Base-by-base conservation (phyloP, 208 protist species). In the Tetramitus jugosus region DNA sequence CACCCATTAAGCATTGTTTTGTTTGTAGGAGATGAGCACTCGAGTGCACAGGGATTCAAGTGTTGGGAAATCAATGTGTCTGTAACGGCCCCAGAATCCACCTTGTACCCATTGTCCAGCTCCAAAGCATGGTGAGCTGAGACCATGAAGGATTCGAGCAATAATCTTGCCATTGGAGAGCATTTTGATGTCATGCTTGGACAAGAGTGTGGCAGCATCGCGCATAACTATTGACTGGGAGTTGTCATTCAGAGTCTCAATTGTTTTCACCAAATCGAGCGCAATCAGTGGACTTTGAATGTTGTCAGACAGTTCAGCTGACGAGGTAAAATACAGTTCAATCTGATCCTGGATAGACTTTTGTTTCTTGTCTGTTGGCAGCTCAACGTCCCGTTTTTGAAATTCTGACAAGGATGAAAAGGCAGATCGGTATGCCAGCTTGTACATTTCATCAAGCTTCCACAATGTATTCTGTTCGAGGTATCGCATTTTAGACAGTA, bases 131-230 rank as follows among this genome's bases (percentile, higher is more conserved):
- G 67, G 67, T 14, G 26, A 40, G 3, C 23, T 39, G 26, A 74
- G 29, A 39, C 67, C 67, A 53, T 20, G 14, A 46, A 74, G n/a
- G 33, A 74, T 74, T 74, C 37, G 46, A 39, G 67, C n/a, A 26
- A 74, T 10, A 8, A 20, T 1, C 20, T 53, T 74, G 4, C 31
- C 67, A 26, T 53, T 74, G 10, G 35, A 40, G 49, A 71, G 46
- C 1, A 23, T 4, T 0, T 3, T 62, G 26, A 7, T 62, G 10
- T 31, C 56, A 31, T 31, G 10, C 29, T 62, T 3, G 4, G 3
- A 31, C 8, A 62, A 31, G 3, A 62, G 29, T 33, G 56, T 23
- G 10, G 3, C 17, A 6, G 29, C 29, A 31, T 62, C 56, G 10
- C 8, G 17, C 29, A n/a, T 3, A 23, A 62, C 29, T 23, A 33